phyloP scores from a whole-genome alignment of 805 yeast species.

The Saturnispora diversa region DNA sequence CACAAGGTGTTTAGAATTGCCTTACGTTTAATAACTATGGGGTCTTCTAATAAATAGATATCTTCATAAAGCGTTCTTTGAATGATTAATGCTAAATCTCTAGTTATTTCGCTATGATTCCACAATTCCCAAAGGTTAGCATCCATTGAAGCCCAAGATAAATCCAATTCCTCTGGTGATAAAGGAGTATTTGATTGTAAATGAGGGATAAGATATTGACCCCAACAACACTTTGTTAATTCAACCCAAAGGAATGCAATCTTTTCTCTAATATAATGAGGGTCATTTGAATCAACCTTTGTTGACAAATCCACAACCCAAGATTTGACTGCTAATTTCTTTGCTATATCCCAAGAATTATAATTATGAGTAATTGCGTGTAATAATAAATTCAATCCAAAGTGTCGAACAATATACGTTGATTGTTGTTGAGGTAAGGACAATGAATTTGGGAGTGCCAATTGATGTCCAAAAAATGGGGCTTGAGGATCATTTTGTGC shows the following conservation, averaged over 20 bases:
- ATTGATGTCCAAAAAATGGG: conserved; percentile 87
- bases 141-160: conserved; percentile 89
- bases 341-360: conserved; percentile 45
- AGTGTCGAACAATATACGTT: conserved; percentile 73
- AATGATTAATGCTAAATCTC: conserved; percentile 72
- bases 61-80: conserved; percentile 89
- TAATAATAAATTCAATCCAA: conserved; percentile 75
- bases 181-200: not conserved
- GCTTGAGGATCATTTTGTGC: conserved; percentile 74
- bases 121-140: conserved; percentile 64
- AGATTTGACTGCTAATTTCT: conserved; percentile 58
- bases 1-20: conserved; percentile 73
- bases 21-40: conserved; percentile 75
- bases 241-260: conserved; percentile 87
- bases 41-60: conserved; percentile 83
- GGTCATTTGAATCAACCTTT: conserved; percentile 56
- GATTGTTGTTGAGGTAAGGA: conserved; percentile 20
- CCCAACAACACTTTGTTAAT: conserved; percentile 89
- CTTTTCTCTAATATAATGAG: conserved; percentile 86
- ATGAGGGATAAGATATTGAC: conserved; percentile 44
- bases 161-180: conserved; percentile 35
- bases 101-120: conserved; percentile 51
- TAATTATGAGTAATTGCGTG: conserved; percentile 56
- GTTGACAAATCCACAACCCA: conserved; percentile 80
- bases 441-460: conserved; percentile 48